Base-by-base conservation (phyloP, 345 rosid genomes). In the Populus davidiana region DNA sequence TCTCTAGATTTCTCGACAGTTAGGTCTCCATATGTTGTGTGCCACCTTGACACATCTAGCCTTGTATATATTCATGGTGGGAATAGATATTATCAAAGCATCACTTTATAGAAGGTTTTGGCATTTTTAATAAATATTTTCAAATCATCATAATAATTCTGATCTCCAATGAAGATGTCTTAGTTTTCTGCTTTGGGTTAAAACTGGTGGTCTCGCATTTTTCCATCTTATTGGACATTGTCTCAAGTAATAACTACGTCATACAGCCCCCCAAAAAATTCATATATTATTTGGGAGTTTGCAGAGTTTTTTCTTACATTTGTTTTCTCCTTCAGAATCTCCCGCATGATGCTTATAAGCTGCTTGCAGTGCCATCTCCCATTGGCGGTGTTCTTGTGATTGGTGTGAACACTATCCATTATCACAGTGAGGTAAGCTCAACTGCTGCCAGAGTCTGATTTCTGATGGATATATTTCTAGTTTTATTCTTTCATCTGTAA, bases 311-410 rank as follows among this genome's bases (percentile, higher is more conserved):
- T 59, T 69, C 74, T 61, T 75, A 77, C 59, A 9, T 64, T 76
- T 27, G 75, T 71, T 18, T 79, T 76, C 54, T 77, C 25, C 63
- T 70, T 75, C 92, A 96, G 99, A 89, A 92, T 87, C 93, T 96
- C n/a, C 98, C 98, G 16, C 93, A 92, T 73, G 99, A 96, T 88
- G 92, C 97, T 70, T 96, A 92, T 88, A 92, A 96, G 88, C 88
- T 96, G 79, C 94, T 92, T 78, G 94, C 99, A 18, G 98, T 92
- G 82, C 99, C 98, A 72, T 91, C 97, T 10, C 99, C 98, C 73
- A 90, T 93, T 67, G 98, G 99, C 36, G 99, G 99, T 73, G 96
- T 96, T 84, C 90, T 93, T 81, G 98, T 96, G 75, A 82, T 93
- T 78, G 79, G 96, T 84, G 89, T 96, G 70, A 93, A 93, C 80